phyloP scores from a whole-genome alignment of 208 protist genomes.

The Trypanosoma brucei region DNA sequence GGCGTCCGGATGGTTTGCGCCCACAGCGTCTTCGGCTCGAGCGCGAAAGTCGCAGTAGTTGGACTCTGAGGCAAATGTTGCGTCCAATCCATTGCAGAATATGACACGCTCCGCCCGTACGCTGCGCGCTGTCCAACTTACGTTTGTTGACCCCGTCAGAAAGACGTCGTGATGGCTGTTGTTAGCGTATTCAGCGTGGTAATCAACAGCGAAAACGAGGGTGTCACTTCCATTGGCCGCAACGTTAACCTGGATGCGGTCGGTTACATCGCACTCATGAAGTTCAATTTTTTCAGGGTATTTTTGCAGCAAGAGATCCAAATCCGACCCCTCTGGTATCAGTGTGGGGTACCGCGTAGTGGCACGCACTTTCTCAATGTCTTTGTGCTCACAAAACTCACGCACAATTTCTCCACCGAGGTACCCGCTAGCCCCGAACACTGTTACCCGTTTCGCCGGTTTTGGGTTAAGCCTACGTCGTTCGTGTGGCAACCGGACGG shows the following conservation, averaged over 20 bases:
- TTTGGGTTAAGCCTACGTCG: conserved; percentile 84
- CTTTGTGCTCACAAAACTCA: conserved; percentile 86
- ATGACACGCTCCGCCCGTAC: conserved; percentile 87
- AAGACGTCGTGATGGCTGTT: conserved; percentile 92
- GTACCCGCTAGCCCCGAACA: conserved; percentile 86
- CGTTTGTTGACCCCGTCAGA: conserved; percentile 82
- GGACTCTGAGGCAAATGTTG: conserved; percentile 88
- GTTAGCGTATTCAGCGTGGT: conserved; percentile 87
- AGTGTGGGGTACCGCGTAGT: conserved; percentile 88
- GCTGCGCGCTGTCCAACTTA: conserved; percentile 88
- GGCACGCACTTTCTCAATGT: conserved; percentile 85
- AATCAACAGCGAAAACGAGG: conserved; percentile 89
- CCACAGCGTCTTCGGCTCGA: conserved; percentile 82
- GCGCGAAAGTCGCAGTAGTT: conserved; percentile 91
- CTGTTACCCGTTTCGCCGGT: conserved; percentile 83
- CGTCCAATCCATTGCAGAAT: conserved; percentile 88
- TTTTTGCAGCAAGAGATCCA: conserved; percentile 78
- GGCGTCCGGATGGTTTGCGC: conserved; percentile 86
- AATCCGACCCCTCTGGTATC: conserved; percentile 80
- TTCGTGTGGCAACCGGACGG: conserved; percentile 84
- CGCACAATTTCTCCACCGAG: conserved; percentile 86
- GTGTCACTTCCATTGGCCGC: conserved; percentile 88
- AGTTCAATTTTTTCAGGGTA: conserved; percentile 89
- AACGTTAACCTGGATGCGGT: conserved; percentile 90
- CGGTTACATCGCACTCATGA: conserved; percentile 90